Base-by-base conservation (phyloP, 306 rosid genomes). In the Inga oerstediana region DNA sequence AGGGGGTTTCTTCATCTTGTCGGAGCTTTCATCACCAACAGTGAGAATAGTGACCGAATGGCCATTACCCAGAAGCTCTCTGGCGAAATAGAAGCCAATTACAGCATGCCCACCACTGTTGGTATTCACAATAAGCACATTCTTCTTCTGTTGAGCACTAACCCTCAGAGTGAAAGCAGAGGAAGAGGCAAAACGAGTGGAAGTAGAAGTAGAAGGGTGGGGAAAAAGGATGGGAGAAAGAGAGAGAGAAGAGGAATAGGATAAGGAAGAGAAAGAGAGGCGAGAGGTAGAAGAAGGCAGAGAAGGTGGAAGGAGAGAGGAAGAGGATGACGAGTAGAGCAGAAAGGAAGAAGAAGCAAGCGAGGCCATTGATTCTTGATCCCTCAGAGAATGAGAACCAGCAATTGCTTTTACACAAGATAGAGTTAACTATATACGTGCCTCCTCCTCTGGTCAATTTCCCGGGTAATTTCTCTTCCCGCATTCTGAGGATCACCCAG, bases 1-100 rank as follows among this genome's bases (percentile, higher is more conserved):
- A 49, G 98, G 99, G 79, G 97, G 95, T 82, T 95, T 93, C 88
- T 91, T 92, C 98, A 93, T 95, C 89, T 93, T 92, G 80, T 91
- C 98, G 0, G 99, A 95, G 80, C 84, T 74, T 86, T 93, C 92
- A 69, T 93, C 98, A 78, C 98, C 98, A 76, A 95, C 96, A 27
- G 98, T 96, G 74, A 96, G 83, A 14, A 96, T 66, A 13, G 95
- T 94, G 86, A 92, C 98, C 1, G 90, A 75, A 52, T 94, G 98
- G 81, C 94, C 94, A 30, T 92, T 85, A 75, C 83, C 91, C 72
- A 96, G 97, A 85, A 96, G 97, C 88, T 92, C 88, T 86, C 94
- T 94, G 1, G 97, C 95, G 19, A 93, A 92, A 89, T 94, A 90
- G 90, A 96, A 93, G 64, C 98, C 97, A 78, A 96, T 94, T 0